Evolutionary conservation across 1,139 yeast species (phyloP).

Genomic region (Protomyces inouyei): DNA sequence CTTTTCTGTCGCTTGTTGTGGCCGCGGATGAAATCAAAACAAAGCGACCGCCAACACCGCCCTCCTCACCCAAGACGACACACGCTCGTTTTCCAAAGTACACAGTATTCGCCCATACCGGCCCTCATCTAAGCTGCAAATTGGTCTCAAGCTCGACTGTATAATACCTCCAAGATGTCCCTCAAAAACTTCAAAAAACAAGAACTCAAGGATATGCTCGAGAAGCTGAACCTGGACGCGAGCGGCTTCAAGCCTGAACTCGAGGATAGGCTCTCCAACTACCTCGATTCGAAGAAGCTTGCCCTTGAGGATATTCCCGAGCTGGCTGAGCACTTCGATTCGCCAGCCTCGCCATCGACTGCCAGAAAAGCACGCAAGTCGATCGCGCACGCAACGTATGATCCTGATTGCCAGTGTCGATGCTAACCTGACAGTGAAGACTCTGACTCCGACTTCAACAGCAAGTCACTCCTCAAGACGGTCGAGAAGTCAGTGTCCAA

Average conservation of each 20-base stretch:
- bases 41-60: too few relatives aligned
- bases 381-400: not conserved
- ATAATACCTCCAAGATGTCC: not conserved
- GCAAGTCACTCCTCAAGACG: not conserved
- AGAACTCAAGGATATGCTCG: conserved; percentile 17
- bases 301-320: conserved; percentile 15
- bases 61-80: too few relatives aligned
- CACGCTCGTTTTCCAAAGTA: too few relatives aligned
- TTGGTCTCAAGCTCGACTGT: too few relatives aligned
- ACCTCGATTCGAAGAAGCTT: conserved; percentile 11
- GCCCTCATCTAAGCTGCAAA: too few relatives aligned
- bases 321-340: conserved; percentile 23
- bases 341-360: conserved; percentile 22
- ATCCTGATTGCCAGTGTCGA: not conserved
- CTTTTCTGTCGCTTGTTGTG: too few relatives aligned
- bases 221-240: conserved; percentile 8
- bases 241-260: conserved; percentile 17
- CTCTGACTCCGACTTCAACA: conserved; percentile 1
- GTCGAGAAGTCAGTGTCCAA: not conserved
- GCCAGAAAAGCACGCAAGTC: conserved; percentile 23
- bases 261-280: conserved; percentile 17
- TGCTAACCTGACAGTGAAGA: conserved; percentile 10
- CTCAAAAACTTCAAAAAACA: conserved; percentile 12
- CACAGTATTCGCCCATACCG: too few relatives aligned
- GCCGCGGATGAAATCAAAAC: too few relatives aligned